Evolutionary conservation across 352 stramenopile species (phyloP).

Genomic region (Phytophthora hibernalis): DNA sequence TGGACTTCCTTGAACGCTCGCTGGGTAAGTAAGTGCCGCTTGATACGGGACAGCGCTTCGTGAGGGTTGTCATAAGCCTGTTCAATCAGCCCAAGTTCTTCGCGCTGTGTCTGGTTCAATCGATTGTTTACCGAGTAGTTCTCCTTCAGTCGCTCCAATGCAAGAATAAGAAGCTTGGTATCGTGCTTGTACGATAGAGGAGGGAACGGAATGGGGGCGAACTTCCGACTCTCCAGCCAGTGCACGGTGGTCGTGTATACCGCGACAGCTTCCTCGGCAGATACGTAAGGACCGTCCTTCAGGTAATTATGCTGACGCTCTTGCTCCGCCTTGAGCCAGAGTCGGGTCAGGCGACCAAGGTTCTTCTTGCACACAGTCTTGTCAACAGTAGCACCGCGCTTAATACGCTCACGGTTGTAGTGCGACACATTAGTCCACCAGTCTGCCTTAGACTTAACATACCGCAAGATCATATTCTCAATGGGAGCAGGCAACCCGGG

Average conservation of each 20-base stretch:
- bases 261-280: constrained; percentile 98
- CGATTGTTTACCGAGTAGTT: constrained; percentile 97
- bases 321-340: constrained; percentile 99
- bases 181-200: constrained; percentile 99
- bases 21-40: constrained; percentile 99
- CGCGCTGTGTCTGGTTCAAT: constrained; percentile 97
- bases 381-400: constrained; percentile 98
- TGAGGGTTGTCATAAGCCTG: constrained; percentile 99
- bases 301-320: constrained; percentile 99
- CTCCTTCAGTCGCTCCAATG: constrained; percentile 99
- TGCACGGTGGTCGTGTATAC: constrained; percentile 99
- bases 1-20: constrained; percentile 99
- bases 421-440: constrained; percentile 99
- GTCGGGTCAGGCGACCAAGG: constrained; percentile 96
- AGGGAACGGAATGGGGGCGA: constrained; percentile 99
- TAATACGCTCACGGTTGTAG: constrained; percentile 99
- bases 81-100: constrained; percentile 99
- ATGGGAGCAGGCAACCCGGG: constrained; percentile 98
- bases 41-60: constrained; percentile 98
- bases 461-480: constrained; percentile 99
- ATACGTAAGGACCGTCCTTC: constrained; percentile 99
- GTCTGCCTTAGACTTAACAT: constrained; percentile 99
- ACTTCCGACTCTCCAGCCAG: constrained; percentile 99
- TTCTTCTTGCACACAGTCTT: constrained; percentile 99
- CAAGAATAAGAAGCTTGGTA: constrained; percentile 99